Conservation (phyloP, 2,329 filamentous ascomycete genomes). For the Fusarium staphyleae region DNA sequence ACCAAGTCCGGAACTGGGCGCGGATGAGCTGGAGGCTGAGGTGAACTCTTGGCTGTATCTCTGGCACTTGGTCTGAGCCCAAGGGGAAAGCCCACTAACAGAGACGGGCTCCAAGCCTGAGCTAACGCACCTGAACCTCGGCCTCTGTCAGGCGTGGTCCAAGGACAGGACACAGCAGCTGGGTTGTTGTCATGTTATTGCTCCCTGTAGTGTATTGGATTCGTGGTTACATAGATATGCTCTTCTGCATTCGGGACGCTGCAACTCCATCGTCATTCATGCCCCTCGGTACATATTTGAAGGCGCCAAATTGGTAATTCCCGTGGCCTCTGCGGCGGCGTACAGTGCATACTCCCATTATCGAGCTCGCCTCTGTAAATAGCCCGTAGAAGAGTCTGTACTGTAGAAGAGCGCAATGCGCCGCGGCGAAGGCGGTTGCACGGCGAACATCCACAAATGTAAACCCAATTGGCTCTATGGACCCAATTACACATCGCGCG, state of each 20-base stretch:
- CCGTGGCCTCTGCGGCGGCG: slow-evolving; percentile 7
- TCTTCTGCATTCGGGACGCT: slow-evolving; percentile 24
- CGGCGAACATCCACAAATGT: slow-evolving; percentile 10
- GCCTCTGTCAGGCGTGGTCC: slow-evolving; percentile 13
- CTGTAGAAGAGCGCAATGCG: slow-evolving; percentile 18
- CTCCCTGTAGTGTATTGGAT: slow-evolving; percentile 2
- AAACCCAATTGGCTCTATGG: slow-evolving; percentile 17
- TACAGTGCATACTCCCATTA: slow-evolving; percentile 27
- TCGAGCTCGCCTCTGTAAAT: not conserved
- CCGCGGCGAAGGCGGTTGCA: slow-evolving; percentile 32
- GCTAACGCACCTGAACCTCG: slow-evolving; percentile 23
- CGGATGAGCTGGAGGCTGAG: slow-evolving; percentile 9
- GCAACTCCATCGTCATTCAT: slow-evolving; percentile 32
- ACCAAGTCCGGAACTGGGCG: slow-evolving; percentile 28
- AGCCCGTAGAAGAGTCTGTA: not conserved
- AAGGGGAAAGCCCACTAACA: slow-evolving; percentile 15
- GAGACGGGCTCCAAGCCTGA: slow-evolving; percentile 17
- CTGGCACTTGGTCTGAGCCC: slow-evolving; percentile 11
- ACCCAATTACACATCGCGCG: not conserved
- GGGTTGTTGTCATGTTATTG: not conserved
- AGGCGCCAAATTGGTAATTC: slow-evolving; percentile 22
- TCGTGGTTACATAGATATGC: slow-evolving; percentile 22
- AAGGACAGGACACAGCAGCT: not conserved
- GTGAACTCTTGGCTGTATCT: slow-evolving; percentile 14
- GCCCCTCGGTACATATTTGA: slow-evolving; percentile 13